Evolutionary conservation across 441 rosid genomes (phyloP).

Genomic region (Populus hybrid): DNA sequence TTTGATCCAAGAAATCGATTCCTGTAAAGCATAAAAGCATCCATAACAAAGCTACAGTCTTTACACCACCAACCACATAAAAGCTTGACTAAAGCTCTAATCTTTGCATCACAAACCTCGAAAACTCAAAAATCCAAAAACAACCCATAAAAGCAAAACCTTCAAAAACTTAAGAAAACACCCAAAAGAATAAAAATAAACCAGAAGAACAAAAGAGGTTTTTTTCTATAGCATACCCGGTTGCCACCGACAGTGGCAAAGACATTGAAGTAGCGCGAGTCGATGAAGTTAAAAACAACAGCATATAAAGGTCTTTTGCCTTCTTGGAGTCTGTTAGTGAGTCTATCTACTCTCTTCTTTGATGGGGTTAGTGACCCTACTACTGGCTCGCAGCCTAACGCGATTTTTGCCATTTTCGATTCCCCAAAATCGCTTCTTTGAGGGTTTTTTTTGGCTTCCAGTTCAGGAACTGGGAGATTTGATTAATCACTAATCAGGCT

Average conservation of each 20-base stretch:
- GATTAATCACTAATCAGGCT: too few relatives aligned
- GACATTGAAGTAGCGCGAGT: conserved; percentile 77
- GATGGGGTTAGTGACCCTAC: conserved; percentile 72
- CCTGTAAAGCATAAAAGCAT: too few relatives aligned
- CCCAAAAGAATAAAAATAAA: not conserved
- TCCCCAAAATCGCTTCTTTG: not conserved
- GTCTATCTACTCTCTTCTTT: conserved; percentile 74
- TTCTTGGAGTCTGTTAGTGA: conserved; percentile 87
- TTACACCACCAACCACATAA: not conserved
- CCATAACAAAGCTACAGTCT: not conserved
- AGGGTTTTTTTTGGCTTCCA: not conserved
- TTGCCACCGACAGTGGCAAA: conserved; percentile 97
- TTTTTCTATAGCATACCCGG: conserved; percentile 43
- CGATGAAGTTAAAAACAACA: conserved; percentile 81
- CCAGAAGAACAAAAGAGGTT: not conserved
- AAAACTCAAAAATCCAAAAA: not conserved
- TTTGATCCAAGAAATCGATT: too few relatives aligned
- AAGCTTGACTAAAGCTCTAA: not conserved
- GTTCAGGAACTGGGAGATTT: not conserved
- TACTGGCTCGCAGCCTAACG: conserved; percentile 78
- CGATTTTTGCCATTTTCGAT: conserved; percentile 54
- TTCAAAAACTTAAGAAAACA: not conserved
- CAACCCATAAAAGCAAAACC: not conserved
- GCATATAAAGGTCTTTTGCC: conserved; percentile 89
- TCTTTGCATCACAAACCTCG: not conserved